A percentile compares a stretch with the other conserved stretches of the same genome.
Conservation (phyloP, 169 alveolate species). For the Plasmodium blacklocki region DNA sequence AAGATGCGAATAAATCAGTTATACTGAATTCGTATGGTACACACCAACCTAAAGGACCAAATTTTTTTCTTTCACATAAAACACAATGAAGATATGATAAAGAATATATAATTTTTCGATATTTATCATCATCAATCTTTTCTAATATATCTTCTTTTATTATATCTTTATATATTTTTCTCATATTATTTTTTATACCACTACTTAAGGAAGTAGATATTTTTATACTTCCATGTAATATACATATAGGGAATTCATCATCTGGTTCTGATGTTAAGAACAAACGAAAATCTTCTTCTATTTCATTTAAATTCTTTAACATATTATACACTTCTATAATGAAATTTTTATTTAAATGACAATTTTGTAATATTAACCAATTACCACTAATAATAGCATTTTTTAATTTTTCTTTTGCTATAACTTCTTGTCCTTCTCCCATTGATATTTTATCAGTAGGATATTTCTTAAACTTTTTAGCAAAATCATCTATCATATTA, state of each 20-base stretch:
- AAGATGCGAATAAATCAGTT: slow-evolving; percentile 97
- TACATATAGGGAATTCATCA: slow-evolving; percentile 95
- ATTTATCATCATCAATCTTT: slow-evolving; percentile 94
- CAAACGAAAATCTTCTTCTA: slow-evolving; percentile 93
- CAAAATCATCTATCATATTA: slow-evolving; percentile 94
- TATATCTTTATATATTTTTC: slow-evolving; percentile 94
- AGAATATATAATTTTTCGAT: slow-evolving; percentile 94
- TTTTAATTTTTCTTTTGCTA: slow-evolving; percentile 92
- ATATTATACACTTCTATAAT: slow-evolving; percentile 93
- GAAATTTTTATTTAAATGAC: slow-evolving; percentile 94
- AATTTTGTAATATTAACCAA: slow-evolving; percentile 96
- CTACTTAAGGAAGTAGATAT: slow-evolving; percentile 96
- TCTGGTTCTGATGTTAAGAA: slow-evolving; percentile 95
- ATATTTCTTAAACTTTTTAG: slow-evolving; percentile 94
- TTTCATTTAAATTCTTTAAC: slow-evolving; percentile 86
- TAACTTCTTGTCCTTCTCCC: slow-evolving; percentile 97
- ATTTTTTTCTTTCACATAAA: slow-evolving; percentile 96
- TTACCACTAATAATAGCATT: slow-evolving; percentile 93
- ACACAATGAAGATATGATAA: slow-evolving; percentile 95
- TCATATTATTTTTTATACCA: slow-evolving; percentile 96
- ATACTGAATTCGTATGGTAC: slow-evolving; percentile 97
- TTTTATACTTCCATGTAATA: slow-evolving; percentile 95
- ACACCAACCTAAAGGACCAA: slow-evolving; percentile 98
- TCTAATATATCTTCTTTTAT: slow-evolving; percentile 93
- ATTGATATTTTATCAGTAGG: slow-evolving; percentile 94